These are phyloP conservation scores for Rhynchosporium agropyri DNA, from an alignment of 2,329 filamentous ascomycete genomes.

Conservation along the genomic window DNA sequence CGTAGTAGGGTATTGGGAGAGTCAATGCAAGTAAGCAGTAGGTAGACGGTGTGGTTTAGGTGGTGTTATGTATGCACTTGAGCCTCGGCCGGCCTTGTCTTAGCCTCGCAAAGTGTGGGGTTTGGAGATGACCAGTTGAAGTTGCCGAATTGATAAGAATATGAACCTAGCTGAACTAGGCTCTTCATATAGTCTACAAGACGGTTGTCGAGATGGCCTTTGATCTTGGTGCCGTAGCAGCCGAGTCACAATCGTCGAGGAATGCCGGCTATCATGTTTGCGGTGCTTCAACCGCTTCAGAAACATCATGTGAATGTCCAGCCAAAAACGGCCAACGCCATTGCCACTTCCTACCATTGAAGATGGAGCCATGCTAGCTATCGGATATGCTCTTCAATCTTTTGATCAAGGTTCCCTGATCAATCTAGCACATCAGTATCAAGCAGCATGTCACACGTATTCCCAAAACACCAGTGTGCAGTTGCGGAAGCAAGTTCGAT, in stretches of 20 bases:
- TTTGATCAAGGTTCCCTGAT: no score
- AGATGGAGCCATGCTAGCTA: neutral
- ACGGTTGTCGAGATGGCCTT: neutral
- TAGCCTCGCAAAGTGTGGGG: constrained; percentile 26
- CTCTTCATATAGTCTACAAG: neutral
- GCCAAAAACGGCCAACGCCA: neutral
- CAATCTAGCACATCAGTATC: neutral
- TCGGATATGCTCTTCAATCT: neutral
- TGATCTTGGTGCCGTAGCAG: neutral
- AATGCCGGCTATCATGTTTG: neutral
- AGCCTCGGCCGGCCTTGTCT: constrained; percentile 28
- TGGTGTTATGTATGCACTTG: constrained; percentile 28
- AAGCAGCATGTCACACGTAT: constrained; percentile 4
- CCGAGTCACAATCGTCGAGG: no score
- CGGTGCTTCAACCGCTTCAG: neutral
- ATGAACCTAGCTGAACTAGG: neutral
- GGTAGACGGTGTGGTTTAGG: constrained; percentile 12
- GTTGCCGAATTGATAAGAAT: constrained; percentile 19
- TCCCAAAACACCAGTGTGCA: constrained; percentile 13
- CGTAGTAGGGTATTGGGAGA: neutral
- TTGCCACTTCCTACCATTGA: no score
- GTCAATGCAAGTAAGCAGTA: neutral
- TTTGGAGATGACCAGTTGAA: constrained; percentile 15
- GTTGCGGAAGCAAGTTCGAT: constrained; percentile 37
- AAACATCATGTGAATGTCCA: neutral